Base-by-base conservation (phyloP, 2,329 filamentous ascomycete genomes). In the Neonectria coccinea region DNA sequence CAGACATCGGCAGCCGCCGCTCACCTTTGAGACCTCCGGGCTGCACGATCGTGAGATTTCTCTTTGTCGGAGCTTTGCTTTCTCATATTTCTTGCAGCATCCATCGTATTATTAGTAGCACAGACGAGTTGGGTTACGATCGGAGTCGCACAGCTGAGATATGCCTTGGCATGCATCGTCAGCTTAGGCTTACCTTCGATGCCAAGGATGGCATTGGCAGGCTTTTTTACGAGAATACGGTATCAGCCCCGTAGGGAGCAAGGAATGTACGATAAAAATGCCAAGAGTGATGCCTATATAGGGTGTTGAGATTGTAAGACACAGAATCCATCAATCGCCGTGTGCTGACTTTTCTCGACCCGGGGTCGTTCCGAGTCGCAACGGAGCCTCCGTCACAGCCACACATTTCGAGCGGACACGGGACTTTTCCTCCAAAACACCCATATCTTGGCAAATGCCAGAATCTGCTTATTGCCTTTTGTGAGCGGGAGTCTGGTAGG, bases 351-450 rank as follows among this genome's bases (percentile, higher is more conserved):
- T 27, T 31, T 45, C 16, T 22, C 27, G n/a, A 31, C 25, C 47
- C 50, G 42, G 54, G 25, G 14, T 12, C 42, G 42, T 63, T 58
- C 60, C 60, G 60, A 42, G 10, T n/a, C 55, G 20, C 55, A 48
- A 55, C 60, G 60, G 60, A 63, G 54, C 29, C 29, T 39, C 60
- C 31, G 42, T 33, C 48, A 22, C 42, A 44, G 41, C 48, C 48
- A 52, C 60, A 29, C 54, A 22, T n/a, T 16, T 12, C 18, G 20
- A 41, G 22, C 22, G 41, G 56, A 47, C 41, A 39, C 16, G 16
- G 33, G n/a, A 14, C 44, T 14, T 8, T 6, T 6, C 20, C 25
- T 16, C 31, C 6, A 29, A 25, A 39, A 3, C 8, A 2, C 27
- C 20, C 12, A 31, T 7, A 4, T 18, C 45, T 52, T 56, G 33